A percentile compares a stretch with the other conserved stretches of the same genome.
These are phyloP conservation scores for Myriosclerotinia curreyana DNA, from an alignment of 2,329 filamentous ascomycete species.

Conservation along the genomic window DNA sequence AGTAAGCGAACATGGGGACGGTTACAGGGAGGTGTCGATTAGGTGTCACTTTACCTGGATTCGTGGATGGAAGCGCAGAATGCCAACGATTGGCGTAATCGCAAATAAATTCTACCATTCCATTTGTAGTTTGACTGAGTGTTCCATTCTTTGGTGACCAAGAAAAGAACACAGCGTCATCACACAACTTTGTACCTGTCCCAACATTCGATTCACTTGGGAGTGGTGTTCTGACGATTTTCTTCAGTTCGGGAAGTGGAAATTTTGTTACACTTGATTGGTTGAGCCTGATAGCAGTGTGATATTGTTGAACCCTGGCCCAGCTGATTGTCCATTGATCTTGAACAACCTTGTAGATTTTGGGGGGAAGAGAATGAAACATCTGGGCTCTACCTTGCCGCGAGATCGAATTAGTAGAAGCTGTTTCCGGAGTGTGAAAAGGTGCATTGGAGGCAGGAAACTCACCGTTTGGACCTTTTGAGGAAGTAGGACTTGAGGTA, in stretches of 20 bases:
- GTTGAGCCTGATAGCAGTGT: not conserved
- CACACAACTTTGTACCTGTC: not conserved
- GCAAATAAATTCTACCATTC: conserved; percentile 12
- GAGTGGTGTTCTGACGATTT: not conserved
- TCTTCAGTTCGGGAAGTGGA: not conserved
- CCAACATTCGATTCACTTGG: conserved; percentile 13
- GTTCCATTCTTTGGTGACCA: not conserved
- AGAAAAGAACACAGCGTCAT: not conserved
- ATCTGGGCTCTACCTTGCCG: conserved; percentile 9
- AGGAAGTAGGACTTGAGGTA: too few relatives aligned
- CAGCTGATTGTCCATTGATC: not conserved
- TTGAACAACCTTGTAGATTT: not conserved
- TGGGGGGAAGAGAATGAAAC: not conserved
- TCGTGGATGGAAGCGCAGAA: not conserved
- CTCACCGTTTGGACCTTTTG: not conserved
- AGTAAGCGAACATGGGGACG: conserved; percentile 1
- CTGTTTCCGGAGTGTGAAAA: not conserved
- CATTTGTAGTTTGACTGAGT: not conserved
- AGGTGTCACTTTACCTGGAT: not conserved
- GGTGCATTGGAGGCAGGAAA: conserved; percentile 5
- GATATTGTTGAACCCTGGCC: not conserved
- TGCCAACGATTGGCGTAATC: conserved; percentile 20
- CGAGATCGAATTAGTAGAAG: conserved; percentile 6
- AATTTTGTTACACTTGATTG: not conserved
- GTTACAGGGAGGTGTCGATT: conserved; percentile 6